Evolutionary conservation across 495 filamentous ascomycete genomes (phyloP).

Genomic region (Trypethelium eluteriae): DNA sequence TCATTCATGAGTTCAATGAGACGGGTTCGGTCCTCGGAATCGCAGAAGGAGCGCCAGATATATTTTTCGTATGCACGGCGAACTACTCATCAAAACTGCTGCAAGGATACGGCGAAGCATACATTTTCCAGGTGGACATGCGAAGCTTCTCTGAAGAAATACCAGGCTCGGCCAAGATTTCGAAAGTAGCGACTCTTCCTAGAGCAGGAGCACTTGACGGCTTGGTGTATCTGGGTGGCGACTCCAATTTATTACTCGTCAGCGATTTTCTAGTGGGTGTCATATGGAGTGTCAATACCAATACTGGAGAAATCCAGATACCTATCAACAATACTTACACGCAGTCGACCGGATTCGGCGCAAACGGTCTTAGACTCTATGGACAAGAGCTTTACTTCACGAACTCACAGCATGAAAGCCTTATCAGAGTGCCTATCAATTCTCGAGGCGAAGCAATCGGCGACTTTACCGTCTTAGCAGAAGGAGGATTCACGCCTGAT

Average conservation of each 20-base stretch:
- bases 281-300: constrained; percentile 39
- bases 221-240: constrained; percentile 28
- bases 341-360: constrained; percentile 35
- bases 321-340: constrained; percentile 37
- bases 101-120: constrained; percentile 15
- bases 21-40: constrained; percentile 16
- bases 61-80: constrained; percentile 14
- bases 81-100: constrained; percentile 1
- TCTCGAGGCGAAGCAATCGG: not conserved
- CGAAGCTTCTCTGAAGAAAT: not conserved
- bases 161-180: not conserved
- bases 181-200: not conserved
- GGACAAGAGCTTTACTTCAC: constrained; percentile 36
- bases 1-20: constrained; percentile 14
- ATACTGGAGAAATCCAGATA: constrained; percentile 33
- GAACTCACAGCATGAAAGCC: constrained; percentile 27
- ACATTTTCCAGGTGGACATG: constrained; percentile 16
- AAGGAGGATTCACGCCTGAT: constrained; percentile 2
- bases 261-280: constrained; percentile 38
- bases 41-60: constrained; percentile 14
- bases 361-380: constrained; percentile 25
- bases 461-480: not conserved
- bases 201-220: constrained; percentile 27
- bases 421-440: constrained; percentile 33
- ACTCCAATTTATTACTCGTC: constrained; percentile 27